Conservation (phyloP, 139 green algal genomes). For the Nannochloris sp. region DNA sequence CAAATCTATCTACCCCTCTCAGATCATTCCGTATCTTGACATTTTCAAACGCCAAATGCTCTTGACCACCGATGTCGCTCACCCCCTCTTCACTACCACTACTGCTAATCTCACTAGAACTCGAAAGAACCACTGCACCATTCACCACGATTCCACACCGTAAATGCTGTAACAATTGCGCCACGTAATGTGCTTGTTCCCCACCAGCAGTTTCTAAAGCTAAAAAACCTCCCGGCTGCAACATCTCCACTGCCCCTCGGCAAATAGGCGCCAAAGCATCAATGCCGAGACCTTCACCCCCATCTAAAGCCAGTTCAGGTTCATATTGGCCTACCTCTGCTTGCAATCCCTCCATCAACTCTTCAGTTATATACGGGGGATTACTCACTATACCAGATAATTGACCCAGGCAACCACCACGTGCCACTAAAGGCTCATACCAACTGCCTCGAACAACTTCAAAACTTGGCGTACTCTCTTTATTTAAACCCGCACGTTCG, state of each 20-base stretch:
- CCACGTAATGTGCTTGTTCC: conserved; percentile 44
- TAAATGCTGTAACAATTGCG: conserved; percentile 25
- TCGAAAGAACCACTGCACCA: not conserved
- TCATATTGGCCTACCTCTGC: conserved; percentile 60
- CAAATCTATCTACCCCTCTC: conserved; percentile 55
- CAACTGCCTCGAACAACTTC: conserved; percentile 54
- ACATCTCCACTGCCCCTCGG: conserved; percentile 24
- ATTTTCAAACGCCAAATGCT: conserved; percentile 24
- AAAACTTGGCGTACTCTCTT: conserved; percentile 20
- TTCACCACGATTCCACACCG: not conserved
- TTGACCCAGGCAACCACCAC: conserved; percentile 14
- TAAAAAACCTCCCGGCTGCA: conserved; percentile 56
- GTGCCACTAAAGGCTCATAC: conserved; percentile 52
- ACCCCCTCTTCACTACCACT: not conserved
- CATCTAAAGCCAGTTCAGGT: conserved; percentile 71
- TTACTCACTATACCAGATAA: conserved; percentile 85
- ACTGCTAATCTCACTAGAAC: not conserved
- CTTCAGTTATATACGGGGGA: conserved; percentile 81
- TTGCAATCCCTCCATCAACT: conserved; percentile 54
- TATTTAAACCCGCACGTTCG: conserved; percentile 5
- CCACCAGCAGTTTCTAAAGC: conserved; percentile 65
- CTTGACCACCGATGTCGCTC: not conserved
- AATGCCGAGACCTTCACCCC: conserved; percentile 56
- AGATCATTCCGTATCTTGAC: conserved; percentile 44
- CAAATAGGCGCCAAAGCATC: conserved; percentile 49